Conservation (phyloP, 2,329 filamentous ascomycete genomes). For the Leptographium radiaticola region DNA sequence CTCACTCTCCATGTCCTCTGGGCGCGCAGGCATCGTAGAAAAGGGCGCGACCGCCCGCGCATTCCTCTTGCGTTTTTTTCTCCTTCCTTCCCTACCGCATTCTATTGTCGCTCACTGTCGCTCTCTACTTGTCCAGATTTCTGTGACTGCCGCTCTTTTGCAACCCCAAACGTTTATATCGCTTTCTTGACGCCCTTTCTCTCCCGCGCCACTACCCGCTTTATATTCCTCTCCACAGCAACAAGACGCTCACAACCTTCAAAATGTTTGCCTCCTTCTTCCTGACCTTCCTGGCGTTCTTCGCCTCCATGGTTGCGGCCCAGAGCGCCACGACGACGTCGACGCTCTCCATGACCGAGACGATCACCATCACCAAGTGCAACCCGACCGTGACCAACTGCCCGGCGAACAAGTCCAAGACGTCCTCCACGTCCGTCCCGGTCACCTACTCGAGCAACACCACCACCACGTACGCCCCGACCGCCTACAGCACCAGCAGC, state of each 20-base stretch:
- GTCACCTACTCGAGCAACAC: constrained; percentile 10
- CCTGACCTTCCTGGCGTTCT: constrained; percentile 18
- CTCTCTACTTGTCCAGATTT: not conserved
- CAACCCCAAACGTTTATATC: not conserved
- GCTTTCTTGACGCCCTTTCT: not conserved
- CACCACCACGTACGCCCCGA: constrained; percentile 2
- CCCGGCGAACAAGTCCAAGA: constrained; percentile 20
- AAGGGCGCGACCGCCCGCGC: not conserved
- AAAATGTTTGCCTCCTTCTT: constrained; percentile 9
- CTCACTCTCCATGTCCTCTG: not conserved
- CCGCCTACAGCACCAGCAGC: constrained; percentile 5
- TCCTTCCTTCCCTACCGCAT: not conserved
- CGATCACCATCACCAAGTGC: constrained; percentile 34
- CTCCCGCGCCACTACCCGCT: not conserved
- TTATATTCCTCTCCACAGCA: not conserved
- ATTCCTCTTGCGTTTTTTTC: not conserved
- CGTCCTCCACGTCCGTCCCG: constrained; percentile 7
- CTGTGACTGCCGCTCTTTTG: not conserved
- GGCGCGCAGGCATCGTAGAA: not conserved
- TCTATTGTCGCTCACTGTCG: not conserved
- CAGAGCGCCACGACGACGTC: constrained; percentile 26
- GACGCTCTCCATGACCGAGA: constrained; percentile 31
- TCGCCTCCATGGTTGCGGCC: constrained; percentile 24
- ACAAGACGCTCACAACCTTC: not conserved
- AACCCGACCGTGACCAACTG: constrained; percentile 29